phyloP scores from a whole-genome alignment of 164 flowering plant genomes.

The Saururus chinensis region DNA sequence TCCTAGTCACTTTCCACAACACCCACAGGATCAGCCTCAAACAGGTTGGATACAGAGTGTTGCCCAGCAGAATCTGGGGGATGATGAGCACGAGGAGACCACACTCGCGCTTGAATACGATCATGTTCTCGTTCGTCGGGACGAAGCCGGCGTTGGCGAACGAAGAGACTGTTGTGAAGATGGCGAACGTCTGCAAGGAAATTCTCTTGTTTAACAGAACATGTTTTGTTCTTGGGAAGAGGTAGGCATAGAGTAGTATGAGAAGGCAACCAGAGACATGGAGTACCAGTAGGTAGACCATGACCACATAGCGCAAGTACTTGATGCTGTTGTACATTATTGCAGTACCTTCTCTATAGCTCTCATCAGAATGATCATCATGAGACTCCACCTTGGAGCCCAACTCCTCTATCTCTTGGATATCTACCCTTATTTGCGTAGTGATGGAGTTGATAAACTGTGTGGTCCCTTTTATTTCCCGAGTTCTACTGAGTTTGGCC shows the following conservation, averaged over 20 bases:
- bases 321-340: slow-evolving; percentile 21
- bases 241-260: slow-evolving; percentile 23
- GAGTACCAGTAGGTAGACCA: slow-evolving; percentile 28
- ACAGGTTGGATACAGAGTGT: slow-evolving; percentile 48
- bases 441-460: not conserved
- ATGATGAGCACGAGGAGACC: slow-evolving; percentile 51
- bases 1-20: slow-evolving; percentile 16
- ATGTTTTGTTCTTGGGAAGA: slow-evolving; percentile 31
- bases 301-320: slow-evolving; percentile 23
- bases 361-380: not conserved
- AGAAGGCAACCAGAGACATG: slow-evolving; percentile 22
- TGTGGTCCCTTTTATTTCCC: not conserved
- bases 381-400: not conserved
- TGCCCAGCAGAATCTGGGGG: slow-evolving; percentile 56
- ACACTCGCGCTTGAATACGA: slow-evolving; percentile 44
- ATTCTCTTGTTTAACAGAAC: slow-evolving; percentile 40
- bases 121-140: slow-evolving; percentile 88
- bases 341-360: not conserved
- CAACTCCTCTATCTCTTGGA: slow-evolving; percentile 3
- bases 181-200: slow-evolving; percentile 23
- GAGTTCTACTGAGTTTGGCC: slow-evolving; percentile 11
- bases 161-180: slow-evolving; percentile 43
- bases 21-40: slow-evolving; percentile 34
- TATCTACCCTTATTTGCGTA: not conserved
- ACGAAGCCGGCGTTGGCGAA: slow-evolving; percentile 54